Conservation (phyloP, 495 filamentous ascomycete species). For the Thozetella sp. region DNA sequence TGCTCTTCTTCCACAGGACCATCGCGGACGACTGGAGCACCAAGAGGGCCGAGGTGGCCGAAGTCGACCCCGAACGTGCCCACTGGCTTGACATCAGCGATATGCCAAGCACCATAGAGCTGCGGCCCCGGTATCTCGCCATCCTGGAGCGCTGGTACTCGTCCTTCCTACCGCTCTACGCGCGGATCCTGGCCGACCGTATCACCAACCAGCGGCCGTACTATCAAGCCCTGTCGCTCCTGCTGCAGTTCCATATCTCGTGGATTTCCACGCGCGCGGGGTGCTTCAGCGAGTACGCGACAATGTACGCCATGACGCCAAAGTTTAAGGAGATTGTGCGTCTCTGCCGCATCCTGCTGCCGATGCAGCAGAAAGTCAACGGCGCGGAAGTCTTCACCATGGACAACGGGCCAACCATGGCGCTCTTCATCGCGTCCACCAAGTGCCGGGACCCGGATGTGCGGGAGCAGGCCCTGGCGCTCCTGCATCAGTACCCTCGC, state of each 20-base stretch:
- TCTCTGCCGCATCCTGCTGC: slow-evolving; percentile 12
- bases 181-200: slow-evolving; percentile 1
- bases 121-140: slow-evolving; percentile 1
- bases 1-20: slow-evolving; percentile 10
- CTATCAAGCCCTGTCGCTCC: slow-evolving; percentile 11
- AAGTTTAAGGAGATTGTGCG: slow-evolving; percentile 19
- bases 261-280: slow-evolving; percentile 9
- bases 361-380: slow-evolving; percentile 6
- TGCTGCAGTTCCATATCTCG: slow-evolving; percentile 16
- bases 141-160: slow-evolving; percentile 14
- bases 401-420: slow-evolving; percentile 20
- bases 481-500: slow-evolving; percentile 14
- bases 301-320: slow-evolving; percentile 8
- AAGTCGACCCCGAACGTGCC: not conserved
- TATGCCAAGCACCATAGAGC: not conserved
- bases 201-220: slow-evolving; percentile 1
- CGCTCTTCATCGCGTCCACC: slow-evolving; percentile 16
- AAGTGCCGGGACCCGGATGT: slow-evolving; percentile 14
- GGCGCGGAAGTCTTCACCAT: slow-evolving; percentile 16
- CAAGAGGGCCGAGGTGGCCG: not conserved
- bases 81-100: slow-evolving; percentile 3
- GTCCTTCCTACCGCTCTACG: slow-evolving; percentile 15
- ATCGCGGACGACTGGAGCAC: not conserved
- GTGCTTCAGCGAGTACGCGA: slow-evolving; percentile 8
- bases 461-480: slow-evolving; percentile 7